Base-by-base conservation (phyloP, 345 rosid genomes). In the Pistacia vera region DNA sequence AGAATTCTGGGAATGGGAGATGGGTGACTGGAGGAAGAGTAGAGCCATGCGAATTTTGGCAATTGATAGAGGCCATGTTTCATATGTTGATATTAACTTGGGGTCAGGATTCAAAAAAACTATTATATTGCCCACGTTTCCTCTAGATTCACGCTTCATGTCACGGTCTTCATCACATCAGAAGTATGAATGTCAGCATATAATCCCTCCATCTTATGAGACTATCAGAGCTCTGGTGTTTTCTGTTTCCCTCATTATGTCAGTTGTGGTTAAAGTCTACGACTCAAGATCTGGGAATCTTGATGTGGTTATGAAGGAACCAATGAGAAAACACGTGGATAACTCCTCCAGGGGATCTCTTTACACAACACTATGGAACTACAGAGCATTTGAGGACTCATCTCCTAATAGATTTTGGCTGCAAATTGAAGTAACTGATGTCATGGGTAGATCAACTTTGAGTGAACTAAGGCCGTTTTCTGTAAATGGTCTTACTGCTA, bases 1-100 rank as follows among this genome's bases (percentile, higher is more conserved):
- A 46, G 97, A 93, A 49, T 96, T 96, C 79, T 96, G 99, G 98
- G 99, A 96, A 75, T 93, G 99, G 99, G 98, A 93, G 87, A 91
- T 92, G 97, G 99, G 97, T 85, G 99, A 96, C 81, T 96, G 99
- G 99, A 90, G 97, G 81, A 90, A 88, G 75, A 90, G 86, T 82
- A 87, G 93, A 77, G 90, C 90, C 67, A 82, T 96, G 92, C 85
- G 98, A 64, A 87, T 96, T 77, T 48, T 91, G 86, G 97, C 97
- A 80, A 82, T 93, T 81, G 99, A 96, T 85, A 81, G 87, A 79
- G 98, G 95, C 77, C 97, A 92, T 73, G 93, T 92, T 71, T 96
- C 99, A 61, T 96, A 86, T 75, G 30, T 88, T 65, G 99, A 92
- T 82, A 74, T 92, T 35, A 86, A 91, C 77, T 90, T 92, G 63